Evolutionary conservation across 306 rosid species (phyloP).

Genomic region (Cicer pinnatifidum): DNA sequence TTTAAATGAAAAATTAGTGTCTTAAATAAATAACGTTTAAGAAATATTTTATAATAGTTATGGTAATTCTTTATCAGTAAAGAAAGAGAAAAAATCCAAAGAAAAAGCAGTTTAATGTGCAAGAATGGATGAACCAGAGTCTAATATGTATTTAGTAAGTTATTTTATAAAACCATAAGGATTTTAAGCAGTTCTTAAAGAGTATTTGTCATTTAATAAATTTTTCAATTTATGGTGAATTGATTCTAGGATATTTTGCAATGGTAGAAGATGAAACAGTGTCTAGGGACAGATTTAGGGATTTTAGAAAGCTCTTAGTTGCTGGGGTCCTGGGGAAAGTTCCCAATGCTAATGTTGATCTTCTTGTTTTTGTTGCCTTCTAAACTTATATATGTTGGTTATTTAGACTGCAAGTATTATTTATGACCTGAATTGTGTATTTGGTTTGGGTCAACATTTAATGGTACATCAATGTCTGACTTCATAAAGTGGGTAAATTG

Average conservation of each 20-base stretch:
- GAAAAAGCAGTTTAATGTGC: not conserved
- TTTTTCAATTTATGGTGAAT: not conserved
- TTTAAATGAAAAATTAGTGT: not conserved
- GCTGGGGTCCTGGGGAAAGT: not conserved
- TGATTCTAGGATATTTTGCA: conserved; percentile 24
- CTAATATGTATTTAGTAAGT: not conserved
- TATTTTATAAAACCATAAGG: not conserved
- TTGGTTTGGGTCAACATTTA: conserved; percentile 5
- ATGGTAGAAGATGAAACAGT: not conserved
- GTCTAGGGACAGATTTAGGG: not conserved
- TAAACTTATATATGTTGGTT: conserved; percentile 1
- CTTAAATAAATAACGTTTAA: not conserved
- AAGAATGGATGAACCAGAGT: conserved; percentile 1
- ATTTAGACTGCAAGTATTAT: conserved; percentile 26
- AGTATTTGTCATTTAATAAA: not conserved
- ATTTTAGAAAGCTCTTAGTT: conserved; percentile 9
- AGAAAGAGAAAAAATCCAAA: not conserved
- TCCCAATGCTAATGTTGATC: conserved; percentile 8
- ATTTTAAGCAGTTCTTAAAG: not conserved
- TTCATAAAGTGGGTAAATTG: conserved; percentile 4
- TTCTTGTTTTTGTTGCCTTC: conserved; percentile 2
- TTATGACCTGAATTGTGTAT: conserved; percentile 16
- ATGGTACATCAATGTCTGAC: conserved; percentile 3
- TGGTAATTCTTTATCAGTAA: not conserved
- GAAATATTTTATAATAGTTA: not conserved